Base-by-base conservation (phyloP, 352 stramenopile species). In the Phytopythium montanum region DNA sequence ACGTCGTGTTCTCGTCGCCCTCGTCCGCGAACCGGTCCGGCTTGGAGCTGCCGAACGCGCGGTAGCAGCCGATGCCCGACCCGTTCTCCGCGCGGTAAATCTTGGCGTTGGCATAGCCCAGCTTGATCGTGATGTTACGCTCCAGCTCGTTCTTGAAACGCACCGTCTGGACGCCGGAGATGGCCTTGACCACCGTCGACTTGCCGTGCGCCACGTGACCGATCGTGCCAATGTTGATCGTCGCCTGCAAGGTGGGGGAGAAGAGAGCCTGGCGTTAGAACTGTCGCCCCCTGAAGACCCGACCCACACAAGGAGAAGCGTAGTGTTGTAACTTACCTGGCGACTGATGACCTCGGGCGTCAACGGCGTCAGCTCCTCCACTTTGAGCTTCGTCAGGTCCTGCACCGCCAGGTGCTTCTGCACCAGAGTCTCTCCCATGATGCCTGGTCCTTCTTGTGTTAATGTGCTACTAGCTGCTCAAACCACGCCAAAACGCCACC, bases 81-180 rank as follows among this genome's bases (percentile, higher is more conserved):
- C 75, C 81, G 56, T 90, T 92, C 66, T 95, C 87, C 13, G 84
- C 85, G 59, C 81, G 71, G 88, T 99, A 99, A 76, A 99, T 99
- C 85, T 99, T 99, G 54, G 98, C 98, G 75, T 99, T 99, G 57
- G 98, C 98, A 74, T 99, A 99, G 57, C 98, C 98, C n/a, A 99
- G 85, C 84, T 99, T 99, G 85, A 99, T 99, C 57, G 98, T 99
- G 76, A 99, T 99, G 86, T 99, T 99, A 70, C 97, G 94, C 76
- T 99, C 97, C 64, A 99, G 76, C 74, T 99, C 98, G 77, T 99
- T 99, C 80, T 98, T 99, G 73, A 98, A 98, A 34, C 94, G 94
- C 51, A 99, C 94, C 6, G 96, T 98, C 79, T 99, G 96, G n/a
- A 99, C 97, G 62, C 98, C 98, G 52, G 96, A 99, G 62, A 99